phyloP scores from a whole-genome alignment of 305 asterid species.

The Solanum aculeatissimum region DNA sequence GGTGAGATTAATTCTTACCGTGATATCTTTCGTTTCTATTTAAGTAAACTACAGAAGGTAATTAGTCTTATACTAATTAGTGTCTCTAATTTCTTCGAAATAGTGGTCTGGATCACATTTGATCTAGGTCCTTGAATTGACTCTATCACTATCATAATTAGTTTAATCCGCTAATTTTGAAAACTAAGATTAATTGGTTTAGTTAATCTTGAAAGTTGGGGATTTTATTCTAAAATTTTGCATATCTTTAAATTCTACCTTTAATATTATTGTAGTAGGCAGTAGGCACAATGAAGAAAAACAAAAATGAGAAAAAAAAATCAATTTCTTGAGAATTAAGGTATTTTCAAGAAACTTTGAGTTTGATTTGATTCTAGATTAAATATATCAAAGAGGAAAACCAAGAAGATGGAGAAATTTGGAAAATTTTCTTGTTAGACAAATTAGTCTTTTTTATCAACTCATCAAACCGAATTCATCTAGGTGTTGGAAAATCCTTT shows the following conservation, averaged over 20 bases:
- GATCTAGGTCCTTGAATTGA: neutral
- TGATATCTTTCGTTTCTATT: neutral
- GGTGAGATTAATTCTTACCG: neutral
- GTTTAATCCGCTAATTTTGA: neutral
- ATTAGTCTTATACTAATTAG: neutral
- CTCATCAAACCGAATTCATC: neutral
- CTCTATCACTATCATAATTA: neutral
- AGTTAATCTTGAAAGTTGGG: neutral
- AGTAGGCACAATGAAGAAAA: neutral
- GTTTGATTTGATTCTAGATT: neutral
- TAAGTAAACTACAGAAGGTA: neutral
- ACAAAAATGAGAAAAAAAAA: neutral
- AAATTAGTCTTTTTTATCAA: neutral
- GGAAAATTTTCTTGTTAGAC: neutral
- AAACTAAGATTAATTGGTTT: neutral
- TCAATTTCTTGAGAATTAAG: neutral
- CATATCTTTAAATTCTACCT: neutral
- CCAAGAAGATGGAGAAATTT: neutral
- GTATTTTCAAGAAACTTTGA: neutral
- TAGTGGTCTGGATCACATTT: neutral
- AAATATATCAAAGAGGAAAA: neutral
- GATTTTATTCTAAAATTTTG: neutral
- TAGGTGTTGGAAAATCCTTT: neutral
- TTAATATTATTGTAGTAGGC: neutral
- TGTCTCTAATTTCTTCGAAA: neutral